Evolutionary conservation across 1,284 basidiomycete species (phyloP).

Genomic region (Sporisorium sorghi): DNA sequence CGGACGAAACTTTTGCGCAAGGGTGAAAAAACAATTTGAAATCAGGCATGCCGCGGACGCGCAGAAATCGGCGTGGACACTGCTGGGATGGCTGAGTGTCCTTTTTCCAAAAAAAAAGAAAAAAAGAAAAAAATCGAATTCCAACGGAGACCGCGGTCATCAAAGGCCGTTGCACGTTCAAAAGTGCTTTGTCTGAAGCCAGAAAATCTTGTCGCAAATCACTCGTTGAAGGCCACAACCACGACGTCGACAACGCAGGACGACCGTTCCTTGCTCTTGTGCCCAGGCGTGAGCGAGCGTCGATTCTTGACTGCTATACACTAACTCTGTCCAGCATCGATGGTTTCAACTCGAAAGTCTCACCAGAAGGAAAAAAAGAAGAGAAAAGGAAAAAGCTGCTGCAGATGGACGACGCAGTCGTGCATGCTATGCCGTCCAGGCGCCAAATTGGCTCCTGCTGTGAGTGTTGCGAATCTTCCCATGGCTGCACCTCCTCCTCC

Average conservation of each 20-base stretch:
- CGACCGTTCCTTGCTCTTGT: not conserved
- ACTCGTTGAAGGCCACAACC: constrained; percentile 1
- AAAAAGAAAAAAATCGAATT: constrained; percentile 1
- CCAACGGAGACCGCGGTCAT: not conserved
- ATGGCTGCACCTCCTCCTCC: no score
- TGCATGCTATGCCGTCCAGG: not conserved
- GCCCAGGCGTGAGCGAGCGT: not conserved
- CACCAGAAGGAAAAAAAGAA: not conserved
- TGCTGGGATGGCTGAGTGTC: not conserved
- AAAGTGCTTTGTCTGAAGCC: not conserved
- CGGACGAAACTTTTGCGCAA: not conserved
- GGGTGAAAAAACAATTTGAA: not conserved
- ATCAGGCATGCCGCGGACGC: constrained; percentile 4
- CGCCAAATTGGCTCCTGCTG: no score
- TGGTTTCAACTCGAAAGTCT: no score
- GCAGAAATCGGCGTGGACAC: not conserved
- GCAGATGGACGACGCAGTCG: constrained; percentile 3
- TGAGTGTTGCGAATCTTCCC: not conserved
- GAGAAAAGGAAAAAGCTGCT: not conserved
- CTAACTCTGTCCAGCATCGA: not conserved
- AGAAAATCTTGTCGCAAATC: not conserved
- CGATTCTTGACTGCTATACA: not conserved
- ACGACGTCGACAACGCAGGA: not conserved
- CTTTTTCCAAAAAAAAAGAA: no score
- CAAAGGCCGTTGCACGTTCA: constrained; percentile 5